Base-by-base conservation (phyloP, 2,329 filamentous ascomycete genomes). In the Claviceps cyperi region DNA sequence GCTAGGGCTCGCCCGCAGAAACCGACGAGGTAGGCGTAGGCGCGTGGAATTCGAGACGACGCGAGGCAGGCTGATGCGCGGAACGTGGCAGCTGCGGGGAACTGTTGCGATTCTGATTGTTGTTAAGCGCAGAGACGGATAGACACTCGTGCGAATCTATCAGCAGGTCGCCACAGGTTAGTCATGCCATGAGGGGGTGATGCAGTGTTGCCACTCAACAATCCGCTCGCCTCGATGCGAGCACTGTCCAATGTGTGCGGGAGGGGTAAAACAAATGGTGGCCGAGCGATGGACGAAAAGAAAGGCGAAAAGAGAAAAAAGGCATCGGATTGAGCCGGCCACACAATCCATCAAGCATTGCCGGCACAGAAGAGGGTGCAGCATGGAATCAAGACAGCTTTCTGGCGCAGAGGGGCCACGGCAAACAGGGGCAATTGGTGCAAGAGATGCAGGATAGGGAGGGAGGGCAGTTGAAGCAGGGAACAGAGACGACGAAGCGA, bases 1-100 rank as follows among this genome's bases (percentile, higher is more conserved):
- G 57, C 56, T 58, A 62, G 59, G 57, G 57, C 66, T 66, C 67
- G 69, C 67, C 67, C 65, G 64, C 63, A 60, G 60, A 58, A 61
- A 60, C 56, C 57, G 58, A 55, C 51, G 56, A 51, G 49, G 35
- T 44, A 45, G 45, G 48, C 47, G 50, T 57, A 54, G 54, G 58
- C 56, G 60, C 52, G 57, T 53, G 52, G 49, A 53, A 52, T 21
- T 43, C 50, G 56, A 53, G 54, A 56, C 57, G 54, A 54, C 52
- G 53, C 8, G 54, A 54, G 52, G 58, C 56, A 55, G 55, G 56
- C 59, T 56, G 60, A 59, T 60, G 62, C 55, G 59, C 54, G 53
- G 49, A 51, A 55, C 53, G 60, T 54, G 56, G 55, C 56, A 53
- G 59, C 58, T 59, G 19, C 14, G 39, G 17, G 19, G 39, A 41